Evolutionary conservation across 140 eudicot species (phyloP).

Genomic region (Flaveria floridana): DNA sequence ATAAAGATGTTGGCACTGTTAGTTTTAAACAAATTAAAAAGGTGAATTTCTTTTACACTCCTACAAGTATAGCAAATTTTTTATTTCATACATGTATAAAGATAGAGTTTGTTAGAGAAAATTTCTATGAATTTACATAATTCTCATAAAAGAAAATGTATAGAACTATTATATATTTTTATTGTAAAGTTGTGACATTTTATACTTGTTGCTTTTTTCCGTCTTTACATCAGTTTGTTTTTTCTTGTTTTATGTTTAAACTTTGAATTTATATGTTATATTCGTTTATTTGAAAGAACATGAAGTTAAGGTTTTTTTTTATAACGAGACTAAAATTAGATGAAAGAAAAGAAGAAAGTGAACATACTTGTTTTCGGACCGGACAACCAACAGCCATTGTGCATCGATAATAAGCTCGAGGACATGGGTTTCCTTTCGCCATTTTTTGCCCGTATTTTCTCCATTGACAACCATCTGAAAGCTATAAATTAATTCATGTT

Average conservation of each 20-base stretch:
- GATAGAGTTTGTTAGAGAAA: neutral
- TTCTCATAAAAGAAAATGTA: no score
- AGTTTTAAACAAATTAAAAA: neutral
- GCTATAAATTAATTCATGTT: conserved; percentile 28
- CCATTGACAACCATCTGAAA: conserved; percentile 66
- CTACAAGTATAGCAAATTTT: no score
- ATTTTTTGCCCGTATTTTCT: conserved; percentile 62
- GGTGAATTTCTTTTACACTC: neutral
- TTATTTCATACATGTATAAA: no score
- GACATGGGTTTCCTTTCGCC: conserved; percentile 78
- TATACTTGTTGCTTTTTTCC: no score
- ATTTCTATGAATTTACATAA: neutral
- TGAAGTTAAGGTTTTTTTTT: neutral
- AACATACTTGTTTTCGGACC: conserved; percentile 54
- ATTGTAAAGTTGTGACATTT: no score
- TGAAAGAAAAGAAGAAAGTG: neutral
- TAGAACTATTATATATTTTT: no score
- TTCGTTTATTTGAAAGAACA: no score
- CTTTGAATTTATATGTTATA: no score
- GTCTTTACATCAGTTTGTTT: no score
- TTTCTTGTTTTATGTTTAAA: no score
- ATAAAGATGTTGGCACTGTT: neutral
- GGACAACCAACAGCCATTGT: conserved; percentile 60
- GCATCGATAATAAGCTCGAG: conserved; percentile 78
- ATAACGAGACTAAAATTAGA: neutral